Evolutionary conservation across 2,329 filamentous ascomycete species (phyloP).

Genomic region (Pseudodiploospora longispora): DNA sequence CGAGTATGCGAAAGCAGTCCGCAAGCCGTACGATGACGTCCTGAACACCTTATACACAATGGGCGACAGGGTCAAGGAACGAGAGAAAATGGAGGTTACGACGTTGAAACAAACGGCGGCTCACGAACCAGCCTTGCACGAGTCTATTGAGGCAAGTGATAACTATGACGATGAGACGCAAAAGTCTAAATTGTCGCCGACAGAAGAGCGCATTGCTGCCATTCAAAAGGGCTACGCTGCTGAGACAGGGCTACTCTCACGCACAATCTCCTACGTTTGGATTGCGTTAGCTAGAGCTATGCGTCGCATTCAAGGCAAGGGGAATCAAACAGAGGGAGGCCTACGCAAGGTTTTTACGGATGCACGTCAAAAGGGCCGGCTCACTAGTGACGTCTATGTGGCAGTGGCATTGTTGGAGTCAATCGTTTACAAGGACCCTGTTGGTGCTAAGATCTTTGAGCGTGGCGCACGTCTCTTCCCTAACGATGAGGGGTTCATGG

Average conservation of each 20-base stretch:
- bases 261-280: conserved; percentile 88
- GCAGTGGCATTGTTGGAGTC: conserved; percentile 90
- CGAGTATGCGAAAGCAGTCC: conserved; percentile 68
- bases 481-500: conserved; percentile 83
- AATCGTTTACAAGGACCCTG: conserved; percentile 88
- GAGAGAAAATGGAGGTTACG: conserved; percentile 50
- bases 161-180: conserved; percentile 40
- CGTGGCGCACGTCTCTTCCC: conserved; percentile 89
- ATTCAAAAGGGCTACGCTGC: conserved; percentile 60
- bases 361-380: conserved; percentile 74
- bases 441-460: conserved; percentile 92
- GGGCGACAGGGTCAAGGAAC: conserved; percentile 62
- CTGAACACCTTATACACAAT: conserved; percentile 84
- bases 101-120: conserved; percentile 47
- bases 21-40: conserved; percentile 75
- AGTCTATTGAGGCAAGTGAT: conserved; percentile 37
- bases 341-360: conserved; percentile 85
- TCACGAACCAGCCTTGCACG: conserved; percentile 25
- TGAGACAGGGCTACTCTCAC: conserved; percentile 69
- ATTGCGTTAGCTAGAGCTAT: conserved; percentile 90
- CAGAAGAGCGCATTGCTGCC: conserved; percentile 55
- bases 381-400: conserved; percentile 92
- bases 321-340: conserved; percentile 57
- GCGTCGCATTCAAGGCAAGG: conserved; percentile 86
- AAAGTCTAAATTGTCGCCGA: conserved; percentile 42